Conservation (phyloP, 495 filamentous ascomycete genomes). For the Pseudomonodictys pantanalensis region DNA sequence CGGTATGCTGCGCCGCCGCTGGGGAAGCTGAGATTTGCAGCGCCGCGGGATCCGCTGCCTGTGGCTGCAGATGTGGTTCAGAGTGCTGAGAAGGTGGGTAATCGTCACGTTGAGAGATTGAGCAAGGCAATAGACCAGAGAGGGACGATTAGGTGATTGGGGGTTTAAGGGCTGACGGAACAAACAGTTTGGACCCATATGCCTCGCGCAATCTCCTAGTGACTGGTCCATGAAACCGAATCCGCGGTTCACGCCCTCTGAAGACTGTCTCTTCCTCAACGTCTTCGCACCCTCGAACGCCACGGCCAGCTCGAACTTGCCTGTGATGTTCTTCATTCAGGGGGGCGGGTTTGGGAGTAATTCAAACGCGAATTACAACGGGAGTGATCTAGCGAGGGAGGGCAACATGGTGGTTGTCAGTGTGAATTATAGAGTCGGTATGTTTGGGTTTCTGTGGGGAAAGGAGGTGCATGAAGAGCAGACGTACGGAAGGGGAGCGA, state of each 20-base stretch:
- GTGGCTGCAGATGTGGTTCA: too few species aligned
- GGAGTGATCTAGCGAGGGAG: slow-evolving; percentile 56
- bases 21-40: slow-evolving; percentile 56
- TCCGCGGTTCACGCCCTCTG: slow-evolving; percentile 42
- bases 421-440: slow-evolving; percentile 69
- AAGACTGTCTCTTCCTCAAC: slow-evolving; percentile 74
- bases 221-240: slow-evolving; percentile 12
- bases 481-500: too few species aligned
- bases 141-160: too few species aligned
- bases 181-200: slow-evolving; percentile 48
- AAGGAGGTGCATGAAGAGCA: slow-evolving; percentile 51
- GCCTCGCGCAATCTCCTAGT: slow-evolving; percentile 42
- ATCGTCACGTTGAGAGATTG: too few species aligned
- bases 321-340: slow-evolving; percentile 71
- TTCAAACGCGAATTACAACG: slow-evolving; percentile 66
- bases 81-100: slow-evolving; percentile 39
- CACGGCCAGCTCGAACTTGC: slow-evolving; percentile 44
- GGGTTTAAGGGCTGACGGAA: slow-evolving; percentile 33
- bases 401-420: slow-evolving; percentile 65
- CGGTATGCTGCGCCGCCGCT: slow-evolving; percentile 64
- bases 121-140: too few species aligned
- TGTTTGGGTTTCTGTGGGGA: slow-evolving; percentile 68
- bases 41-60: slow-evolving; percentile 54
- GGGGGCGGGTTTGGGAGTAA: slow-evolving; percentile 67
- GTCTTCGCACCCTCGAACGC: slow-evolving; percentile 63